These are phyloP conservation scores for Phytophthora constricta DNA, from an alignment of 352 stramenopile genomes.

Conservation along the genomic window DNA sequence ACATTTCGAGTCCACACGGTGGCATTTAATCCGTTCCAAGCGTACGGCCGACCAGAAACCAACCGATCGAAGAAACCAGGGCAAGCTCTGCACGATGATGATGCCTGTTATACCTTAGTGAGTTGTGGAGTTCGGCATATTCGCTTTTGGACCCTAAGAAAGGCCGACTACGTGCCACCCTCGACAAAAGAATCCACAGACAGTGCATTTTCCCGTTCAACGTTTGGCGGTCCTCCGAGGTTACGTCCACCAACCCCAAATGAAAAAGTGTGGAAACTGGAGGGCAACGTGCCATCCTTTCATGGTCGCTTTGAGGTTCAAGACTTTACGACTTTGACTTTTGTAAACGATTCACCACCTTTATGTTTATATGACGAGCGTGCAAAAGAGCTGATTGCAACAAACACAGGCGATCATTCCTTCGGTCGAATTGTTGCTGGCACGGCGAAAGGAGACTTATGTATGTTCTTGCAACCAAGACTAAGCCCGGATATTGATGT, in stretches of 20 bases:
- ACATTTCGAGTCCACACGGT: constrained; percentile 72
- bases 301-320: constrained; percentile 70
- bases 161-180: constrained; percentile 53
- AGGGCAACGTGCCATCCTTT: constrained; percentile 77
- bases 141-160: constrained; percentile 76
- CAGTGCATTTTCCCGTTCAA: constrained; percentile 65
- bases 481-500: constrained; percentile 43
- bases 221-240: constrained; percentile 59
- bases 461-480: constrained; percentile 71
- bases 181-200: constrained; percentile 55
- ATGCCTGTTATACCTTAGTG: constrained; percentile 75
- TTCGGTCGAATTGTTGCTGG: constrained; percentile 66
- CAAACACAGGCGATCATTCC: constrained; percentile 56
- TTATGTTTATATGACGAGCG: constrained; percentile 65
- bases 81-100: constrained; percentile 72
- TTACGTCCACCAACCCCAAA: constrained; percentile 60
- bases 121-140: constrained; percentile 79
- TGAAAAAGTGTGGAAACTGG: constrained; percentile 75
- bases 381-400: constrained; percentile 50
- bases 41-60: constrained; percentile 61
- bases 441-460: constrained; percentile 71
- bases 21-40: constrained; percentile 78
- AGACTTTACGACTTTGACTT: constrained; percentile 72
- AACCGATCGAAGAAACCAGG: constrained; percentile 57
- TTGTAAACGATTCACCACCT: constrained; percentile 73